Evolutionary conservation across 805 yeast genomes (phyloP).

Genomic region (Saturnispora kantuleensis): DNA sequence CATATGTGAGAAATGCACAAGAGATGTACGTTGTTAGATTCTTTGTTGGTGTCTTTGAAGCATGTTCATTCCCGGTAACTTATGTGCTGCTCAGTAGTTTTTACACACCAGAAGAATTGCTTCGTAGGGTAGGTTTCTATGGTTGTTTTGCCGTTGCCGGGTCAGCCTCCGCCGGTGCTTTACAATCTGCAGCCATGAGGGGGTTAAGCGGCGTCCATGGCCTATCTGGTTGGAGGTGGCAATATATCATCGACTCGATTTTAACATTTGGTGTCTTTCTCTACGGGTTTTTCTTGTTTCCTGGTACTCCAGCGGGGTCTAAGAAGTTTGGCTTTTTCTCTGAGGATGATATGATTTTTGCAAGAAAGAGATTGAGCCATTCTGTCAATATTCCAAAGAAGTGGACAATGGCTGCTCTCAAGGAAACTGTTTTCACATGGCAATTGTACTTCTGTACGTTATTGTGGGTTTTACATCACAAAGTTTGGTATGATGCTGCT

Average conservation of each 20-base stretch:
- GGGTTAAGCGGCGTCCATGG: constrained; percentile 42
- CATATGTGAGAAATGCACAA: constrained; percentile 29
- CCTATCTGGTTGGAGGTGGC: constrained; percentile 63
- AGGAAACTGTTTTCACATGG: constrained; percentile 39
- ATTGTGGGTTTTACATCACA: constrained; percentile 25
- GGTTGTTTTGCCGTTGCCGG: constrained; percentile 29
- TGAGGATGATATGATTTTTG: constrained; percentile 34
- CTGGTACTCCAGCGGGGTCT: constrained; percentile 34
- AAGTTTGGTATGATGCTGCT: constrained; percentile 24
- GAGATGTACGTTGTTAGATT: constrained; percentile 51
- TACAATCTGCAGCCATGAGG: constrained; percentile 46
- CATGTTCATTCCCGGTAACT: constrained; percentile 53
- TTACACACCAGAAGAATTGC: constrained; percentile 13
- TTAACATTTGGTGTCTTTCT: constrained; percentile 51
- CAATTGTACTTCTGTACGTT: constrained; percentile 18
- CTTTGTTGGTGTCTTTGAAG: constrained; percentile 52
- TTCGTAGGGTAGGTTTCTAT: constrained; percentile 15
- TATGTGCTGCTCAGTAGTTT: constrained; percentile 30
- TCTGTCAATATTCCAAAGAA: constrained; percentile 29
- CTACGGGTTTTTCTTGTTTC: constrained; percentile 49
- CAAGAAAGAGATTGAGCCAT: constrained; percentile 35
- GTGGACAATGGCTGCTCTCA: constrained; percentile 30
- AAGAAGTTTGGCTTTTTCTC: constrained; percentile 30
- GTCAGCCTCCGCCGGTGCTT: constrained; percentile 46
- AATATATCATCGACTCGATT: constrained; percentile 55